Percentiles rank a stretch among this genome's conserved stretches.
Evolutionary conservation across 495 filamentous ascomycete species (phyloP).

Genomic region (Penicillium mononematosum): DNA sequence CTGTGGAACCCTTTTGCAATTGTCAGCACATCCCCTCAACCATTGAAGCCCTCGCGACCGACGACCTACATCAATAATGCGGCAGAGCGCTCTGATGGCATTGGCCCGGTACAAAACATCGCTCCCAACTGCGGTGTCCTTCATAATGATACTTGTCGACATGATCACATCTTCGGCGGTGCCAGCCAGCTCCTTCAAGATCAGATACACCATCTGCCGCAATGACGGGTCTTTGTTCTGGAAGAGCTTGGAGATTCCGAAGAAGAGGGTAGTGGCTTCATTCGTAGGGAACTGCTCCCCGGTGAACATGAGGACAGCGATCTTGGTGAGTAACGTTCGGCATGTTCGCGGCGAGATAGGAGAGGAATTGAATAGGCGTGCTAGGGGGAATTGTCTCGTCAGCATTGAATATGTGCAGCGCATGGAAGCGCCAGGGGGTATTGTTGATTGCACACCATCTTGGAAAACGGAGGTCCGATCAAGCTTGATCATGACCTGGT

Average conservation of each 20-base stretch:
- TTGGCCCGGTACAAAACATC: conserved; percentile 96
- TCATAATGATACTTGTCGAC: conserved; percentile 99
- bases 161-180: conserved; percentile 99
- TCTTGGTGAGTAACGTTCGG: conserved; percentile 94
- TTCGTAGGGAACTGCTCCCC: conserved; percentile 95
- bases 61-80: conserved; percentile 89
- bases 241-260: conserved; percentile 99
- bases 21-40: conserved; percentile 13
- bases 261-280: conserved; percentile 97
- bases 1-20: conserved; percentile 73
- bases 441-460: conserved; percentile 69
- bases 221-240: conserved; percentile 98
- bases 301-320: conserved; percentile 93
- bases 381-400: conserved; percentile 47
- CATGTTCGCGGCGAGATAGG: conserved; percentile 94
- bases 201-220: conserved; percentile 98
- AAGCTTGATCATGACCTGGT: conserved; percentile 88
- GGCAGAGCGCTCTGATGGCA: conserved; percentile 91
- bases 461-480: conserved; percentile 98
- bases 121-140: conserved; percentile 93
- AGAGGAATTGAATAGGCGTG: conserved; percentile 95
- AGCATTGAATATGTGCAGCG: conserved; percentile 20
- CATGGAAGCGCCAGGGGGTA: conserved; percentile 24
- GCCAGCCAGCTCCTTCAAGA: conserved; percentile 93
- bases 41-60: background rate